phyloP scores from a whole-genome alignment of 1,284 basidiomycete genomes.

The Puccinia novopanici region DNA sequence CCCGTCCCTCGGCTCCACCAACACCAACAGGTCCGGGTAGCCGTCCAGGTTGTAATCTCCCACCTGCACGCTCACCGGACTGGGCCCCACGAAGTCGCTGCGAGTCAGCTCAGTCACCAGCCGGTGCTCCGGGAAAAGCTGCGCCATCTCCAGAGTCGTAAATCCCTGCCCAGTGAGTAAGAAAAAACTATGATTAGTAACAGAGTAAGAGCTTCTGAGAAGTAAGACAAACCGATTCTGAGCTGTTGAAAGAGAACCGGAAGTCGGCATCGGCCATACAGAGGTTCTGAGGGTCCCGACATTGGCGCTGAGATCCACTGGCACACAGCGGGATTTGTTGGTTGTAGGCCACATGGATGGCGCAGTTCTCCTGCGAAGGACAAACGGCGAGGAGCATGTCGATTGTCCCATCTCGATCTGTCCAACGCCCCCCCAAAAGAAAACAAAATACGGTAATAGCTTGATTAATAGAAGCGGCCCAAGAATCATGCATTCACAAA shows the following conservation, averaged over 20 bases:
- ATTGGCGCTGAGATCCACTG: constrained; percentile 59
- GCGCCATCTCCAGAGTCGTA: constrained; percentile 68
- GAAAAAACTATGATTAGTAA: no score
- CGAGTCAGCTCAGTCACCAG: constrained; percentile 65
- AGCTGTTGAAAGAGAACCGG: constrained; percentile 65
- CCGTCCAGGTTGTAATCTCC: constrained; percentile 94
- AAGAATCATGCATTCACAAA: no score
- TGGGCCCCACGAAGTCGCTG: constrained; percentile 63
- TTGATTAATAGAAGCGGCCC: no score
- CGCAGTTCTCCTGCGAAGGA: constrained; percentile 68
- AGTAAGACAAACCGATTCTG: constrained; percentile 10
- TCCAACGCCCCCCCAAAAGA: no score
- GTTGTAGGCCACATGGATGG: constrained; percentile 90
- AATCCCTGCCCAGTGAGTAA: constrained; percentile 65
- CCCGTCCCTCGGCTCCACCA: constrained; percentile 62
- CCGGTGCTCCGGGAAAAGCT: constrained; percentile 64
- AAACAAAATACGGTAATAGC: no score
- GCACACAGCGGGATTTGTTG: constrained; percentile 81
- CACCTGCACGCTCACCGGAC: constrained; percentile 77
- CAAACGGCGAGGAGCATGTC: constrained; percentile 92
- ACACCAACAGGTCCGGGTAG: constrained; percentile 82
- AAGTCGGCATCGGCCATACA: constrained; percentile 81
- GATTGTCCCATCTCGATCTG: constrained; percentile 92
- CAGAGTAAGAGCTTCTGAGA: no score
- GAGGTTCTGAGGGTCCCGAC: constrained; percentile 75